Base-by-base conservation (phyloP, 2,329 filamentous ascomycete species). In the Annulohypoxylon truncatum region DNA sequence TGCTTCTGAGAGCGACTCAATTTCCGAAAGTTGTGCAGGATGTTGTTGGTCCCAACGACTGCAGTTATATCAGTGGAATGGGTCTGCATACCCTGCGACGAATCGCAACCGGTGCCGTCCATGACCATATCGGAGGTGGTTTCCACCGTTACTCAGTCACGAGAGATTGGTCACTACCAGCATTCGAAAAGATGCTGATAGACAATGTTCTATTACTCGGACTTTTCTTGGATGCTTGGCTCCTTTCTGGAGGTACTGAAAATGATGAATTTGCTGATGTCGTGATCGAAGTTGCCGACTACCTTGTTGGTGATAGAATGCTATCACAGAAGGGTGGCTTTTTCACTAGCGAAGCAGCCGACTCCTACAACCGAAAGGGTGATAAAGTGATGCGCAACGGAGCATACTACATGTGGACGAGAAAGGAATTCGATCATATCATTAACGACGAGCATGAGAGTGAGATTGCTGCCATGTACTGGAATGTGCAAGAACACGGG, bases 131-230 rank as follows among this genome's bases (percentile, higher is more conserved):
- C 7, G 84, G 85, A 1, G 82, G 81, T 5, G 87, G 87, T 2
- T 88, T 89, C 71, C 81, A 84, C 33, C 88, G 95, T 54, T 97
- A 97, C 77, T 97, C 93, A 12, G 91, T 97, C 6, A 98, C 95
- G 0, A 83, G 89, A 12, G 92, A 98, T 79, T 99, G 96, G 96
- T 92, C 91, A 68, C 82, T 98, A 48, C 96, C 96, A 9, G 94
- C 97, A 77, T 99, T 98, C 73, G 96, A 99, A 81, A 98, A 98
- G 82, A 94, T 98, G 86, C 87, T 97, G 8, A 94, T 93, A 58
- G 96, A 98, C 75, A 97, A 99, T 74, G 90, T 92, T 0, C 90
- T 97, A 71, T 84, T 98, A 0, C 82, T 99, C 2, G 87, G 90
- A 22, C 84, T 96, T 5, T 98, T 96, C 73, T 84, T 97, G 5